phyloP scores from a whole-genome alignment of 2,329 filamentous ascomycete genomes.

The Neurospora sp. region DNA sequence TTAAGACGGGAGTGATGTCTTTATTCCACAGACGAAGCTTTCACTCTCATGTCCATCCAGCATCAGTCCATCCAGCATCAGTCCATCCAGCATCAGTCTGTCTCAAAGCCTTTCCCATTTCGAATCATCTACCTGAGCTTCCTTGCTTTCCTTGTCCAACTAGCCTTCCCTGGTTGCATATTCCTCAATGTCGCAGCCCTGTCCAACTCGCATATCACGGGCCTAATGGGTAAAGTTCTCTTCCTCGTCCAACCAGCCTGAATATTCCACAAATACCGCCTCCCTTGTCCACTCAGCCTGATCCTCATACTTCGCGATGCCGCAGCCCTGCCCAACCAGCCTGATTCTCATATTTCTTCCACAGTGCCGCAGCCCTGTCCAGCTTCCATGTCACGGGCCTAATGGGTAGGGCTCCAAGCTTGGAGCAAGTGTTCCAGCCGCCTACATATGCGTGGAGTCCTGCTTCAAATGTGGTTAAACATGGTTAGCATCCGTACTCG shows the following conservation, averaged over 20 bases:
- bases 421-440: not conserved
- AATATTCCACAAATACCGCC: not conserved
- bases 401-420: not conserved
- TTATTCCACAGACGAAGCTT: not conserved
- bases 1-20: not conserved
- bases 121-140: too few relatives aligned
- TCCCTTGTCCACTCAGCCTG: too few relatives aligned
- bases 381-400: not conserved
- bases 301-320: too few relatives aligned
- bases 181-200: not conserved
- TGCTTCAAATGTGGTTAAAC: not conserved
- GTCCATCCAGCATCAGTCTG: not conserved
- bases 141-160: not conserved
- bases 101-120: not conserved
- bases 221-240: not conserved
- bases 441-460: not conserved
- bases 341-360: too few relatives aligned
- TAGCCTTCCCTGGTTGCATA: not conserved
- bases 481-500: not conserved
- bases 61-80: too few relatives aligned
- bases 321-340: not conserved
- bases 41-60: not conserved
- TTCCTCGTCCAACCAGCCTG: not conserved
- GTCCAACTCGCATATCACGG: not conserved
- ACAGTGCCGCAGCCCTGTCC: not conserved